Evolutionary conservation across 257 asterid species (phyloP).

Genomic region (Primulina huaijiensis): DNA sequence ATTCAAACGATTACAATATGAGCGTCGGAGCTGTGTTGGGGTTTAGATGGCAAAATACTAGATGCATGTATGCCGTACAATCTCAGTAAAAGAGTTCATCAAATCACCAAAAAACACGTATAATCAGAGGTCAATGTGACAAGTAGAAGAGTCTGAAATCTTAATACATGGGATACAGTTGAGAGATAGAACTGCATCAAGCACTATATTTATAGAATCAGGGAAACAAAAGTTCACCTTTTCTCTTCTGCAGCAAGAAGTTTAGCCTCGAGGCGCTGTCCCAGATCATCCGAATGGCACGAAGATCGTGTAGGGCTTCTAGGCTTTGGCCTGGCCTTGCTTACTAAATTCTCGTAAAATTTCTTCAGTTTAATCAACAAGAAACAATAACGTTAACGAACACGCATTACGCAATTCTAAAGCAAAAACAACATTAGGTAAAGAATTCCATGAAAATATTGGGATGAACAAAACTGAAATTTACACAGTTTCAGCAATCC

Average conservation of each 20-base stretch:
- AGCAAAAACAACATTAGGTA: neutral
- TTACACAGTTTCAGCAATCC: neutral
- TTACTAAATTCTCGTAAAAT: constrained; percentile 74
- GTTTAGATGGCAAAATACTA: neutral
- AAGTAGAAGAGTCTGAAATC: neutral
- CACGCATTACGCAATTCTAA: neutral
- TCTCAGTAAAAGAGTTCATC: neutral
- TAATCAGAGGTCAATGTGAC: too few relatives aligned
- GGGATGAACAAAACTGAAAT: neutral
- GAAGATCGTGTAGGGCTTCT: constrained; percentile 76
- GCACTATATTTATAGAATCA: neutral
- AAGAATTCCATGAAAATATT: too few relatives aligned
- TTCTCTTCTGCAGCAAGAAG: constrained; percentile 95
- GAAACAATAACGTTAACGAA: neutral
- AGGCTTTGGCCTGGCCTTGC: constrained; percentile 86
- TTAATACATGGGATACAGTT: neutral
- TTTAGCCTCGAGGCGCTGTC: constrained; percentile 96
- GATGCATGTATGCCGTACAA: neutral
- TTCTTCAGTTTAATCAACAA: constrained; percentile 49
- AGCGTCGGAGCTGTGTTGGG: neutral
- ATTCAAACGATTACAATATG: constrained; percentile 16
- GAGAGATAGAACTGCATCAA: neutral
- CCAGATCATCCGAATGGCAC: constrained; percentile 70
- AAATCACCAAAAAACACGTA: constrained; percentile 7
- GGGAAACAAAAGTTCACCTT: constrained; percentile 40